These are phyloP conservation scores for Sphaceloma murrayae DNA, from an alignment of 2,329 filamentous ascomycete genomes.

Conservation along the genomic window DNA sequence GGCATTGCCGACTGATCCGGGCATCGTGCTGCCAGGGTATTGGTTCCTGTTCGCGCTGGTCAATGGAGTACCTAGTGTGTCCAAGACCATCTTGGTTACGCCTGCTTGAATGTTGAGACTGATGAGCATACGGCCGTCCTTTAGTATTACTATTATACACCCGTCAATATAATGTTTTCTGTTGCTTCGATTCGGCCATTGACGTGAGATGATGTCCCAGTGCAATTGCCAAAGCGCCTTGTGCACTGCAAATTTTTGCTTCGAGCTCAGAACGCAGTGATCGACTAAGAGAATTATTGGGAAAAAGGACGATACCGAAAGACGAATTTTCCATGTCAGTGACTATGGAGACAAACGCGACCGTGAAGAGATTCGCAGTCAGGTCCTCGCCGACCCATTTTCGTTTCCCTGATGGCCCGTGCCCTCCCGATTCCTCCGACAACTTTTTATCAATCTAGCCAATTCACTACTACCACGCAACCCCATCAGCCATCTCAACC, in stretches of 20 bases:
- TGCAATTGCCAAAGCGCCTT: too few species aligned
- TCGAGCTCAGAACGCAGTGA: too few species aligned
- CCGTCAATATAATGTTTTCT: too few species aligned
- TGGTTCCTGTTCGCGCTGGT: slow-evolving; percentile 45
- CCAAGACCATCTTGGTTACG: slow-evolving; percentile 32
- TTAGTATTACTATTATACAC: too few species aligned
- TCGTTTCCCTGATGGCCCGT: slow-evolving; percentile 11
- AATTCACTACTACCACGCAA: neutral
- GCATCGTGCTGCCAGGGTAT: slow-evolving; percentile 43
- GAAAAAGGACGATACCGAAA: too few species aligned
- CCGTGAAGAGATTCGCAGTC: too few species aligned
- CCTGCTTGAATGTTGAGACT: neutral
- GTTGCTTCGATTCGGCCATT: too few species aligned
- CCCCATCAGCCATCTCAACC: slow-evolving; percentile 15
- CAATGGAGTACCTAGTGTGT: slow-evolving; percentile 39
- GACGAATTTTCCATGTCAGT: neutral
- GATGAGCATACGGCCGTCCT: neutral
- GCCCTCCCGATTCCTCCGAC: slow-evolving; percentile 13
- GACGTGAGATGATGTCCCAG: too few species aligned
- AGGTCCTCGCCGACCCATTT: slow-evolving; percentile 14
- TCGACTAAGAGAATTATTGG: too few species aligned
- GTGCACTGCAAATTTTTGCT: too few species aligned
- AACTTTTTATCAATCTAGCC: slow-evolving; percentile 16
- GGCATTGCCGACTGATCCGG: slow-evolving; percentile 38
- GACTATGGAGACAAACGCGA: too few species aligned